Conservation (phyloP, 129 eudicot species). For the Helianthus tuberosus region DNA sequence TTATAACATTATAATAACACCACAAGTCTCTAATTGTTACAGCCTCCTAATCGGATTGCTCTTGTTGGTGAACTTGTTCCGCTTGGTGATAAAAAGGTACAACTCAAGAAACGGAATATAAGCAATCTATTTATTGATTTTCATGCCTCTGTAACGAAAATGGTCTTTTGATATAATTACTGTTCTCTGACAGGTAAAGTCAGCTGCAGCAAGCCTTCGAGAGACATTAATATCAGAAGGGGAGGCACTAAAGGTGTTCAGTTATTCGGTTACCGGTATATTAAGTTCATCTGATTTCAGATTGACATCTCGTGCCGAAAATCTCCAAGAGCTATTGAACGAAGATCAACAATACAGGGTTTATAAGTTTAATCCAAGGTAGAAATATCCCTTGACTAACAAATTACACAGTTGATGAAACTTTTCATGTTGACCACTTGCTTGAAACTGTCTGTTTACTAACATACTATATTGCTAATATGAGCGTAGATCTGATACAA, state of each 20-base stretch:
- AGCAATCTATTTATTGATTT: neutral
- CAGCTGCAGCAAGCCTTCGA: slow-evolving; percentile 66
- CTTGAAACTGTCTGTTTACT: slow-evolving; percentile 2
- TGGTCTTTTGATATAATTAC: slow-evolving; percentile 13
- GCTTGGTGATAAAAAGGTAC: slow-evolving; percentile 77
- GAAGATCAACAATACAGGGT: slow-evolving; percentile 44
- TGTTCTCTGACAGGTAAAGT: slow-evolving; percentile 39
- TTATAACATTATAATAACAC: slow-evolving; percentile 17
- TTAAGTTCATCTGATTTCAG: slow-evolving; percentile 59
- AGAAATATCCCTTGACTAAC: slow-evolving; percentile 5
- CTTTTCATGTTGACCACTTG: neutral
- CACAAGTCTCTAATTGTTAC: slow-evolving; percentile 29
- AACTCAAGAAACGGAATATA: slow-evolving; percentile 6
- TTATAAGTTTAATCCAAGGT: slow-evolving; percentile 73
- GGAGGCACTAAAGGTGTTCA: slow-evolving; percentile 49
- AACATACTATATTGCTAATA: neutral
- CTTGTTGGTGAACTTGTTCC: slow-evolving; percentile 69
- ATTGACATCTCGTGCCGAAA: slow-evolving; percentile 65
- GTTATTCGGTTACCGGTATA: slow-evolving; percentile 70
- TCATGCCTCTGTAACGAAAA: slow-evolving; percentile 4
- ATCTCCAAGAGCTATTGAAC: slow-evolving; percentile 67
- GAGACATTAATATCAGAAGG: slow-evolving; percentile 58
- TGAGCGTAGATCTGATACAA: slow-evolving; percentile 21
- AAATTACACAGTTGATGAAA: neutral
- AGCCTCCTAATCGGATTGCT: slow-evolving; percentile 92